Evolutionary conservation across 1,284 basidiomycete species (phyloP).

Genomic region (Boletellus sp.): DNA sequence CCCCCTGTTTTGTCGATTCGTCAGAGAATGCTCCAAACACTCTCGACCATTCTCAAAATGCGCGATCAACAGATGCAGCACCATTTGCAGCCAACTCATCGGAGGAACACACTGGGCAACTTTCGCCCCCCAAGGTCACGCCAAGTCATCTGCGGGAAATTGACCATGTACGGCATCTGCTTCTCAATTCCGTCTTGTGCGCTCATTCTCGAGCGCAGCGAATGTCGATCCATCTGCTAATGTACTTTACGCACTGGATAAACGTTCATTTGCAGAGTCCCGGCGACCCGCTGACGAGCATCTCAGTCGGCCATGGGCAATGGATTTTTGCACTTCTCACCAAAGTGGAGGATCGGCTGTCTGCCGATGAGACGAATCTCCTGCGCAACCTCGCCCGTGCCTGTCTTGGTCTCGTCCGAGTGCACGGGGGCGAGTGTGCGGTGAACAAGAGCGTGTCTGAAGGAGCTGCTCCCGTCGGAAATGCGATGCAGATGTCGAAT

Average conservation of each 20-base stretch:
- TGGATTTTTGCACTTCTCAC: conserved; percentile 86
- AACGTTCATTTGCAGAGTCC: conserved; percentile 53
- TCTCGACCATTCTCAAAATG: not conserved
- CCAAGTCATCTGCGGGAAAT: conserved; percentile 53
- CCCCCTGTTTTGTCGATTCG: not conserved
- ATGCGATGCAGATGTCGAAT: conserved; percentile 39
- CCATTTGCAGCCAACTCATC: not conserved
- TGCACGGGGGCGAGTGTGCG: not conserved
- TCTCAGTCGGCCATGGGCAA: conserved; percentile 65
- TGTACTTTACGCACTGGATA: conserved; percentile 83
- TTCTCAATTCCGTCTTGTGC: not conserved
- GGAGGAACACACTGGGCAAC: not conserved
- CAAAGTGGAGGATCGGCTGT: conserved; percentile 67
- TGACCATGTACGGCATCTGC: conserved; percentile 52
- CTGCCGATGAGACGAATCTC: conserved; percentile 74
- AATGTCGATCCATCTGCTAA: conserved; percentile 69
- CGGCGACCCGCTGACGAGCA: conserved; percentile 37
- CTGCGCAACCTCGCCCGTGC: conserved; percentile 77
- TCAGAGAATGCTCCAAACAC: not conserved
- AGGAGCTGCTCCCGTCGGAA: conserved; percentile 1
- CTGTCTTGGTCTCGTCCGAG: conserved; percentile 48
- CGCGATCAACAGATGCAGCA: not conserved
- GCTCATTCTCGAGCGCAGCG: conserved; percentile 40
- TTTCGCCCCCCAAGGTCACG: conserved; percentile 33
- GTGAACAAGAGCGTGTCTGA: conserved; percentile 1